Conservation (phyloP, 257 asterid genomes). For the Catharanthus roseus region DNA sequence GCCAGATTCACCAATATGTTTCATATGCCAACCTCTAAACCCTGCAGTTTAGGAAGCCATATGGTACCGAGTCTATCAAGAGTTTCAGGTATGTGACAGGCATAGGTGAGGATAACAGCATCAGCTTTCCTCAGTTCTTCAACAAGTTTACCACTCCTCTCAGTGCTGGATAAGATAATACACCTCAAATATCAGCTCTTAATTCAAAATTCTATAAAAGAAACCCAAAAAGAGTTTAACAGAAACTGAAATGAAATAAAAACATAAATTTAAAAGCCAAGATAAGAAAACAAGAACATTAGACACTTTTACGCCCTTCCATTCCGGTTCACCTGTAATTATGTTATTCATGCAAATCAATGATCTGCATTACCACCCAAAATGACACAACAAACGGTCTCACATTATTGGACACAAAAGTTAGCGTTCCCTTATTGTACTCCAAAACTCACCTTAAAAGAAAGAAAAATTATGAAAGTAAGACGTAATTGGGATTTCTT, state of each 20-base stretch:
- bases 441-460: not conserved
- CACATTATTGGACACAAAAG: not conserved
- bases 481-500: not conserved
- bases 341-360: not conserved
- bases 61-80: conserved; percentile 79
- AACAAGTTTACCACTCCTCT: conserved; percentile 56
- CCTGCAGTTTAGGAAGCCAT: conserved; percentile 95
- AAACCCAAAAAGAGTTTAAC: too few relatives aligned
- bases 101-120: conserved; percentile 85
- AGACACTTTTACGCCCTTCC: not conserved
- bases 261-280: not conserved
- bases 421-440: not conserved
- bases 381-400: not conserved
- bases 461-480: not conserved
- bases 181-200: not conserved
- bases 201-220: not conserved
- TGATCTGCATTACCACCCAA: not conserved
- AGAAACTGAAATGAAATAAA: not conserved
- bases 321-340: not conserved
- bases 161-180: conserved; percentile 42
- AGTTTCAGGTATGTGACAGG: conserved; percentile 84
- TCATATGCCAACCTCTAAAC: conserved; percentile 55
- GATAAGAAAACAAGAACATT: not conserved
- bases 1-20: not conserved
- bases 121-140: conserved; percentile 87